Evolutionary conservation across 768 basidiomycete species (phyloP), one percentile per base, ranked within the genome.

Genomic region (Termitomyces sp.): DNA sequence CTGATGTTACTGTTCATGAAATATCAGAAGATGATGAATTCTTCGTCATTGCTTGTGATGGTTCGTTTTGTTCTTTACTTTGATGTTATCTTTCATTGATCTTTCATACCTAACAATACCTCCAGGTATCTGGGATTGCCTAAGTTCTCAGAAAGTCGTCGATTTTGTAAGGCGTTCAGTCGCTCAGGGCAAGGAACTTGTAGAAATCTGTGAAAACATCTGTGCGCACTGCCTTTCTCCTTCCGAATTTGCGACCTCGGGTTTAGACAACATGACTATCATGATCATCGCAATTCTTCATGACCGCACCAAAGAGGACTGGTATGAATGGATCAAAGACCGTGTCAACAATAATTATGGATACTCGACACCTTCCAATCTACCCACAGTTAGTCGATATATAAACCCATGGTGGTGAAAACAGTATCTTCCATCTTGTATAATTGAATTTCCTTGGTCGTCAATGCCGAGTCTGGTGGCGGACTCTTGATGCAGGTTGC

Each of bases 211-310:
- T 63, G 93, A 96, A 70, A 79, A 84, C 64, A 85, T 98, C 61
- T 96, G 95, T 70, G 89, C 92, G 56, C 87, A 89, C 61, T 98
- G 97, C 65, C 80, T 98, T 44, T 94, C 97, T 22, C 95, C 95
- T 1, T 93, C 96, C 67, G 91, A 45, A 84, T 85, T 40, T 97
- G 97, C 12, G 91, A 98, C 59, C n/a, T n/a, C n/a, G n/a, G 97
- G 97, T 18, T 98, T 95, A 68, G 97, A 99, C 74, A 98, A 99
- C 75, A 99, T 99, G 97, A 99, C 97, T 0, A 76, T 97, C 47
- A 80, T 98, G 61, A 83, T 99, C 50, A 81, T 98, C 54, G 97
- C 92, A 7, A 70, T 99, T 43, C 80, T 95, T 31, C 81, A 89
- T 58, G 95, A 91, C 38, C 84, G 85, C 56, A 90, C 92, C n/a